A percentile compares a stretch with the other conserved stretches of the same genome.
These are phyloP conservation scores for Niveomyces coronatus DNA, from an alignment of 2,329 filamentous ascomycete genomes.

Conservation along the genomic window DNA sequence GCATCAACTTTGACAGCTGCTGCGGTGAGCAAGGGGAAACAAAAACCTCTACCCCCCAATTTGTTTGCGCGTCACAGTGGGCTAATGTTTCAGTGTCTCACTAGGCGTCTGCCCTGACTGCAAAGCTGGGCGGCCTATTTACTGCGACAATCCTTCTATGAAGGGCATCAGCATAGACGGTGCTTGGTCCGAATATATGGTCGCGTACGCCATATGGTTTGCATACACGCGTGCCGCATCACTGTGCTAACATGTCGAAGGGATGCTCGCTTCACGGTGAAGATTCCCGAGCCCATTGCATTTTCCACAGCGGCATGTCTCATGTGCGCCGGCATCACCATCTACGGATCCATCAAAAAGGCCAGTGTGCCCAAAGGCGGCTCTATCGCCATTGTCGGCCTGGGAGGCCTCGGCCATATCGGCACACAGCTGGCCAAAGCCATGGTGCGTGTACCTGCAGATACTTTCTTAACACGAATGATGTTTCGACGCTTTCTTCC, in stretches of 20 bases:
- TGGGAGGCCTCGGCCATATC: conserved; percentile 12
- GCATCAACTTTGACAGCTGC: conserved; percentile 10
- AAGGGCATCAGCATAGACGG: conserved; percentile 10
- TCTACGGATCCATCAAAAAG: conserved; percentile 11
- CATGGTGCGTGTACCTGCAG: too few relatives aligned
- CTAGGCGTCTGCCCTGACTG: conserved; percentile 8
- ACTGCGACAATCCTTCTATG: conserved; percentile 11
- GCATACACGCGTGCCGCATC: not conserved
- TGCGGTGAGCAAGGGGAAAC: conserved; percentile 10
- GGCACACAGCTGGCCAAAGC: conserved; percentile 11
- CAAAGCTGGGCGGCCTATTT: conserved; percentile 7
- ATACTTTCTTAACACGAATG: too few relatives aligned
- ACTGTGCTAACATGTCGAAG: not conserved
- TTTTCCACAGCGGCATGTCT: conserved; percentile 9
- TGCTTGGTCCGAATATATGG: conserved; percentile 11
- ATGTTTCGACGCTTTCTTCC: too few relatives aligned
- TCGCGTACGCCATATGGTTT: conserved; percentile 4
- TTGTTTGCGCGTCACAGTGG: too few relatives aligned
- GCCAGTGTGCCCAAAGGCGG: conserved; percentile 6
- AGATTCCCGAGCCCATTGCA: conserved; percentile 7
- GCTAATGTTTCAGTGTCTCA: not conserved
- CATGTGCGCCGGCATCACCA: conserved; percentile 12
- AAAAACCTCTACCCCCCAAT: too few relatives aligned
- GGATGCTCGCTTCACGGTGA: conserved; percentile 10
- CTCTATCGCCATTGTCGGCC: conserved; percentile 10